Evolutionary conservation across 2,329 filamentous ascomycete genomes (phyloP).

Genomic region (Diaporthe sp.): DNA sequence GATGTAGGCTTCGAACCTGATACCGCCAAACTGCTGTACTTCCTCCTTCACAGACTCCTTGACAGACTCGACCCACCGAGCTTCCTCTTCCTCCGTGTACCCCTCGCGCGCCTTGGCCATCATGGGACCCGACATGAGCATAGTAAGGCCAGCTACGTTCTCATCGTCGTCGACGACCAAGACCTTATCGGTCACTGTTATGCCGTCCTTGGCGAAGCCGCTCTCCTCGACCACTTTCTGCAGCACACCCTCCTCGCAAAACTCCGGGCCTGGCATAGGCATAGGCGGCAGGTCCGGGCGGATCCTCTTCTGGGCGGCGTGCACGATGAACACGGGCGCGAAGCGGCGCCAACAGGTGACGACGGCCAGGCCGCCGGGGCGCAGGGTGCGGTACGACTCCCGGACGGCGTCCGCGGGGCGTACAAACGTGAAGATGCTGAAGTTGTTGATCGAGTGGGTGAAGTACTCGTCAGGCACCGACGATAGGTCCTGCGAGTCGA

Average conservation of each 20-base stretch:
- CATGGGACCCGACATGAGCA: slow-evolving; percentile 49
- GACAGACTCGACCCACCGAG: slow-evolving; percentile 45
- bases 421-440: slow-evolving; percentile 48
- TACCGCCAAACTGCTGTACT: slow-evolving; percentile 45
- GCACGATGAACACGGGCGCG: slow-evolving; percentile 46
- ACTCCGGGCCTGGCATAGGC: slow-evolving; percentile 45
- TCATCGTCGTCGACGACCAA: slow-evolving; percentile 46
- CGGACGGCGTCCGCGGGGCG: slow-evolving; percentile 44
- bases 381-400: slow-evolving; percentile 47
- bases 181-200: slow-evolving; percentile 44
- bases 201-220: slow-evolving; percentile 46
- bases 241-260: slow-evolving; percentile 46
- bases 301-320: slow-evolving; percentile 47
- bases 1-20: slow-evolving; percentile 47
- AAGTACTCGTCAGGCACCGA: slow-evolving; percentile 45
- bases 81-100: slow-evolving; percentile 46
- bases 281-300: slow-evolving; percentile 47
- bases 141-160: slow-evolving; percentile 48
- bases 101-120: slow-evolving; percentile 49
- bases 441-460: slow-evolving; percentile 48
- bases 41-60: slow-evolving; percentile 46
- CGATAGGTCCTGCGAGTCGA: slow-evolving; percentile 47
- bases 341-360: slow-evolving; percentile 48
- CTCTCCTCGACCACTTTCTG: slow-evolving; percentile 46
- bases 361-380: slow-evolving; percentile 45